Base-by-base conservation (phyloP, 805 yeast species). In the Saturnispora hagleri region DNA sequence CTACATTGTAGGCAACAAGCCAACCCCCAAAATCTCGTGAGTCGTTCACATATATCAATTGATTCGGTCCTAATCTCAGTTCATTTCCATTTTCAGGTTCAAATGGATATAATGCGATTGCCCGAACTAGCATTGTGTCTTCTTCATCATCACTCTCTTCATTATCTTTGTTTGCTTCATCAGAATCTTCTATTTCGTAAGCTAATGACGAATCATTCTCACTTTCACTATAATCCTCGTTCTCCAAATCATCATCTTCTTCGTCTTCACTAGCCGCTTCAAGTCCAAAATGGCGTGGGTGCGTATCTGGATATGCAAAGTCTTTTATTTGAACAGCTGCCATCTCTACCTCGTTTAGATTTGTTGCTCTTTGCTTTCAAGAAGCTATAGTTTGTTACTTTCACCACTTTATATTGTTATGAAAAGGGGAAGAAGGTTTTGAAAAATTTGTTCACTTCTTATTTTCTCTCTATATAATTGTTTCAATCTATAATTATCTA, bases 11-110 rank as follows among this genome's bases (percentile, higher is more conserved):
- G 0, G 97, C 98, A 48, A 93, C 97, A 3, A 93, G 75, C 99
- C 99, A 93, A 7, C 99, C 99, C 2, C 52, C 52, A 28, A 50
- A 38, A 17, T 50, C 52, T 26, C 34, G 43, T 38, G 48, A 27
- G 65, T 91, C 97, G 53, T 84, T 81, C 31, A 93, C 85, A 79
- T 89, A 84, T 2, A 93, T 80, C 13, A 80, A 66, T 67, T 93
- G 97, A 35, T 96, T 96, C 60, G 85, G 95, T 13, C 62, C 68
- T 33, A 93, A 70, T 10, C 76, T 79, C 44, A 90, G 79, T 62
- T 93, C 99, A 66, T 93, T 93, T 60, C 89, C 96, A 66, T 93
- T 93, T 64, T 93, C 98, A 0, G 98, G 96, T 43, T 71, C 76
- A 63, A 93, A 93, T 60, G 90, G 91, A 64, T 89, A 93, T 45